Base-by-base conservation (phyloP, 768 basidiomycete genomes). In the Phylloporus sp. region DNA sequence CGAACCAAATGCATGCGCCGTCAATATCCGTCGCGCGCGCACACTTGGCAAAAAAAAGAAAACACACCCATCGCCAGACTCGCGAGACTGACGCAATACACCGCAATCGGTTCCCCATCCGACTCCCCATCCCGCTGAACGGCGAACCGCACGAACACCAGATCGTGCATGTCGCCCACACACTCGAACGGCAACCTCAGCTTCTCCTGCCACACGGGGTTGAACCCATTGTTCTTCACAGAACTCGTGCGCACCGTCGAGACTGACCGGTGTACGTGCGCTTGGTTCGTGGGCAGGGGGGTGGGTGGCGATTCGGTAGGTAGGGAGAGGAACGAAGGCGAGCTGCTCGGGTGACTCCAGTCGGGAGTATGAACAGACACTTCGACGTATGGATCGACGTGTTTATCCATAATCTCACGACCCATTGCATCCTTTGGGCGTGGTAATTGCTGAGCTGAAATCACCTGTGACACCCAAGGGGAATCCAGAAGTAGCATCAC, bases 401-500 rank as follows among this genome's bases (percentile, higher is more conserved):
- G 69, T 52, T 75, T 80, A 54, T 80, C 76, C 39, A 76, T 62
- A 39, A 81, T 73, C 62, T 90, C 87, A 37, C 73, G 77, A 0
- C 80, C 82, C 32, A 64, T 67, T 1, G 73, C 69, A 62, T 89
- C 82, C 53, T 81, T 81, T 3, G 82, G 79, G 0, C 81, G 75
- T 0, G 90, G 91, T 0, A 96, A 79, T 56, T 93, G 90, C 63
- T 97, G 94, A 11, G 87, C 93, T 3, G 93, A 95, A 51, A 95
- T 85, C 58, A 86, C 66, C 73, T 81, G 49, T 4, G 46, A 34
- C n/a, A 15, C 11, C 22, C 46, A 49, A 48, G 18, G 17, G 3
- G 21, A 48, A 27, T 32, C n/a, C 11, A 26, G n/a, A 22, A 22
- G 11, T 6, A 39, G 43, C 20, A 13, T 17, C 20, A 49, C 23